Percentiles rank a stretch among this genome's conserved stretches.
These are phyloP conservation scores for Fusarium anthophilum DNA, from an alignment of 2,329 filamentous ascomycete species.

Conservation along the genomic window DNA sequence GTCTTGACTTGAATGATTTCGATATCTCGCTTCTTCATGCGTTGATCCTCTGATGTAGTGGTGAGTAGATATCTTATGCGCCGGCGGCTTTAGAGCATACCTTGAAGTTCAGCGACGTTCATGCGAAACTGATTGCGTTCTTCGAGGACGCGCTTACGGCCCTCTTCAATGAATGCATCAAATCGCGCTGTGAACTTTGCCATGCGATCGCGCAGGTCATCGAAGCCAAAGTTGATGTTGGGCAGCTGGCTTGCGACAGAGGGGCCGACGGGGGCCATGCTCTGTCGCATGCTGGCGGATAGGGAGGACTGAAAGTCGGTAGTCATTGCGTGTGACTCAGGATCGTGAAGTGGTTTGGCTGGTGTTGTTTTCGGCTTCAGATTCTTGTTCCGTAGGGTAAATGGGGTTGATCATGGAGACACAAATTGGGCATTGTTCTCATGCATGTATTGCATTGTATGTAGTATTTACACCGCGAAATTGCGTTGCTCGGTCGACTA, in stretches of 20 bases:
- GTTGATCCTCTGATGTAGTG: slow-evolving; percentile 78
- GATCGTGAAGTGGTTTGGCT: background rate
- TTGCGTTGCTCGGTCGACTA: slow-evolving; percentile 46
- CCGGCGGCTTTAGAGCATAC: slow-evolving; percentile 57
- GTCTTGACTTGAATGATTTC: slow-evolving; percentile 81
- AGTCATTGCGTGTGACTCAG: slow-evolving; percentile 53
- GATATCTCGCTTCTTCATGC: slow-evolving; percentile 87
- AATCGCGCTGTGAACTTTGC: slow-evolving; percentile 89
- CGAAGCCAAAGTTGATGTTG: slow-evolving; percentile 93
- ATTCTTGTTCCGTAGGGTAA: background rate
- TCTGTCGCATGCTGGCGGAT: slow-evolving; percentile 70
- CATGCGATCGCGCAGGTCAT: slow-evolving; percentile 95
- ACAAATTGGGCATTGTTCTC: background rate
- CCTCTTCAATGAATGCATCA: slow-evolving; percentile 92
- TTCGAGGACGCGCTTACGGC: slow-evolving; percentile 87
- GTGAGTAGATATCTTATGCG: background rate
- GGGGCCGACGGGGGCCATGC: slow-evolving; percentile 65
- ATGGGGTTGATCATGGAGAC: background rate
- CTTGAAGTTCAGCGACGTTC: slow-evolving; percentile 88
- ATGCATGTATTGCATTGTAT: background rate
- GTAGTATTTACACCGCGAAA: slow-evolving; percentile 35
- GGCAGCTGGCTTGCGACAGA: slow-evolving; percentile 83
- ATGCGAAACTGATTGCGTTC: slow-evolving; percentile 95
- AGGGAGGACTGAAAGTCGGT: slow-evolving; percentile 75
- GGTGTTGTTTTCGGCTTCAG: background rate